These are phyloP conservation scores for Tetrahymena elliotti DNA, from an alignment of 73 alveolate species.

Conservation along the genomic window DNA sequence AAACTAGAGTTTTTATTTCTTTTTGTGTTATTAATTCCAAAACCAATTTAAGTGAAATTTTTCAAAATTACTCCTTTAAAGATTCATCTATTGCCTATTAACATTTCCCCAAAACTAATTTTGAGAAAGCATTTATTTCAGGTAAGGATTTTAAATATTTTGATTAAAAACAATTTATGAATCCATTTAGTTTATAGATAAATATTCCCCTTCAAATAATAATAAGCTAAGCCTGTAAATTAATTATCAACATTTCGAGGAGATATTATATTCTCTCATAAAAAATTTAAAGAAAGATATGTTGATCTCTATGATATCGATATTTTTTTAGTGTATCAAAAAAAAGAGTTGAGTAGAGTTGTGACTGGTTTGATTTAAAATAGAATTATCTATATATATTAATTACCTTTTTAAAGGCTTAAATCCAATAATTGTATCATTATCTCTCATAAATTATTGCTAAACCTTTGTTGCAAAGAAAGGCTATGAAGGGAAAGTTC, in stretches of 20 bases:
- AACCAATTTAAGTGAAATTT: background rate
- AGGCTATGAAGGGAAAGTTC: constrained; percentile 59
- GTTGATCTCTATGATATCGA: background rate
- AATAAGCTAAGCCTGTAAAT: too few species aligned
- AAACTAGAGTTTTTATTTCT: background rate
- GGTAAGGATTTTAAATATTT: background rate
- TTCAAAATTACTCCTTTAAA: background rate
- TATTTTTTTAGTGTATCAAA: too few species aligned
- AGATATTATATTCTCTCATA: background rate
- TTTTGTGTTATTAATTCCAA: background rate
- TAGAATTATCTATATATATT: background rate
- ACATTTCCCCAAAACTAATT: background rate
- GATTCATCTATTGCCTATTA: background rate
- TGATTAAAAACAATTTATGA: too few species aligned
- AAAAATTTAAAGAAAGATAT: too few species aligned
- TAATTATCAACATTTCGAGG: background rate
- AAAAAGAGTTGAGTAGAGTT: too few species aligned
- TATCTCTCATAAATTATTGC: background rate
- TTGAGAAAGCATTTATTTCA: background rate
- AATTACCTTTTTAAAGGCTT: background rate
- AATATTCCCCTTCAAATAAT: background rate
- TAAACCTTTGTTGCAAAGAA: background rate
- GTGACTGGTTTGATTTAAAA: background rate
- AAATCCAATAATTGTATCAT: background rate
- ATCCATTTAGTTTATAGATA: too few species aligned